phyloP scores from a whole-genome alignment of 2,329 filamentous ascomycete species.

The Diplodia corticola region DNA sequence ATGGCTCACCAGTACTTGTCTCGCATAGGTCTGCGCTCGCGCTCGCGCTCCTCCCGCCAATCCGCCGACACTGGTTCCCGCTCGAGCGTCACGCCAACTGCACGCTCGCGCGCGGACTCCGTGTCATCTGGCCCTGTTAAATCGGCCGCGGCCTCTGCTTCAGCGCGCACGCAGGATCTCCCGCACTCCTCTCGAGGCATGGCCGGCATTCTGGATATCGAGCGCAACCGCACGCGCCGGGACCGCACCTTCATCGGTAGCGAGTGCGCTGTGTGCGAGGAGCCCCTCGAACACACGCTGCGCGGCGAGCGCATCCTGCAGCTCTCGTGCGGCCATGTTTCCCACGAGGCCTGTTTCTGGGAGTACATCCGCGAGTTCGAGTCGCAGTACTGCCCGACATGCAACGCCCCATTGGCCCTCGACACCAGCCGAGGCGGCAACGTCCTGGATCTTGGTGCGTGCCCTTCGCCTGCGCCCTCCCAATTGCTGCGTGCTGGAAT shows the following conservation, averaged over 20 bases:
- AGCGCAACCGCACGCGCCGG: slow-evolving; percentile 75
- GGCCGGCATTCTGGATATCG: slow-evolving; percentile 69
- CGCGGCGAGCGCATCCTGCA: slow-evolving; percentile 92
- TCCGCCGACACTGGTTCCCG: slow-evolving; percentile 8
- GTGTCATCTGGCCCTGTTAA: slow-evolving; percentile 21
- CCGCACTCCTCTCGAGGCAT: slow-evolving; percentile 46
- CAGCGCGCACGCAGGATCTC: slow-evolving; percentile 20
- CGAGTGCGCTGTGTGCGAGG: slow-evolving; percentile 94
- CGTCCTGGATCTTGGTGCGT: slow-evolving; percentile 82
- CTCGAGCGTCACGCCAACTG: slow-evolving; percentile 17
- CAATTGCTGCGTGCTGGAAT: slow-evolving; percentile 1
- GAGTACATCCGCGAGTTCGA: slow-evolving; percentile 96
- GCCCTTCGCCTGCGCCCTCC: slow-evolving; percentile 24
- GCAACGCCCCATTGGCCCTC: slow-evolving; percentile 85
- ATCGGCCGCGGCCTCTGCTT: slow-evolving; percentile 12
- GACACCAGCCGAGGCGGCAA: slow-evolving; percentile 93
- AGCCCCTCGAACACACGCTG: slow-evolving; percentile 91
- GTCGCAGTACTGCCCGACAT: slow-evolving; percentile 90
- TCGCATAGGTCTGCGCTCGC: slow-evolving; percentile 22
- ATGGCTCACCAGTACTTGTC: slow-evolving; percentile 23
- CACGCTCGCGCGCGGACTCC: slow-evolving; percentile 19
- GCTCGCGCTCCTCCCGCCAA: slow-evolving; percentile 20
- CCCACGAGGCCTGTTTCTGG: slow-evolving; percentile 97
- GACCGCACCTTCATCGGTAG: slow-evolving; percentile 94
- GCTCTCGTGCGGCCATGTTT: slow-evolving; percentile 95